These are phyloP conservation scores for Boletus sp. DNA, from an alignment of 768 basidiomycete species.

Conservation along the genomic window DNA sequence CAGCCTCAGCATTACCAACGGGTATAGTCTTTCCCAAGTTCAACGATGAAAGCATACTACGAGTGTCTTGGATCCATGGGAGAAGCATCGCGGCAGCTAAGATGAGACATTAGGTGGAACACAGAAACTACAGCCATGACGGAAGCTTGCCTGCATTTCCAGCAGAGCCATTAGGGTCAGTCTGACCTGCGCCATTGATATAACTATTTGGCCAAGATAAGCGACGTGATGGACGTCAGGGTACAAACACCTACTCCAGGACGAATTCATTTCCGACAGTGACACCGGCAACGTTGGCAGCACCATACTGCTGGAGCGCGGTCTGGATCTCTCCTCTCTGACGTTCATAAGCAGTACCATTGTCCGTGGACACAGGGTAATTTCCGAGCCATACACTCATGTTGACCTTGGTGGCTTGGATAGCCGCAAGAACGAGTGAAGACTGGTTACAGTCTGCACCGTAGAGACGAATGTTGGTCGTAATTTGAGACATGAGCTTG, in stretches of 20 bases:
- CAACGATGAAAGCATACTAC: constrained; percentile 50
- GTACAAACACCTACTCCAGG: constrained; percentile 51
- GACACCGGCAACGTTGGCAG: constrained; percentile 69
- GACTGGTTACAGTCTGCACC: constrained; percentile 86
- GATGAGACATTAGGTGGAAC: neutral
- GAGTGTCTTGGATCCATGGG: constrained; percentile 64
- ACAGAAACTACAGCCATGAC: neutral
- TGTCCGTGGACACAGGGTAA: constrained; percentile 61
- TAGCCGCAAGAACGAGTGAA: constrained; percentile 81
- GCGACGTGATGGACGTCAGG: neutral
- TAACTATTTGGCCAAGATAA: constrained; percentile 43
- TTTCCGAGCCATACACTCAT: constrained; percentile 77
- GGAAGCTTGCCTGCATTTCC: constrained; percentile 41
- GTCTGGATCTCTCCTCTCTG: constrained; percentile 66
- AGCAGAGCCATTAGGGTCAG: constrained; percentile 53
- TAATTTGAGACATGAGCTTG: constrained; percentile 82
- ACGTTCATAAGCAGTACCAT: constrained; percentile 62
- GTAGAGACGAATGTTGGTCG: constrained; percentile 76
- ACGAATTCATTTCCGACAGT: constrained; percentile 94
- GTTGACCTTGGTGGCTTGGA: constrained; percentile 84
- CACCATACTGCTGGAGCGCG: constrained; percentile 76
- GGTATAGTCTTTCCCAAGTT: constrained; percentile 57
- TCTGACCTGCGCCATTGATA: constrained; percentile 46
- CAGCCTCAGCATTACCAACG: constrained; percentile 84
- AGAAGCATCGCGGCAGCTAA: constrained; percentile 62